phyloP scores from a whole-genome alignment of 1,139 yeast genomes.

The Casaregolazyma lundiana region DNA sequence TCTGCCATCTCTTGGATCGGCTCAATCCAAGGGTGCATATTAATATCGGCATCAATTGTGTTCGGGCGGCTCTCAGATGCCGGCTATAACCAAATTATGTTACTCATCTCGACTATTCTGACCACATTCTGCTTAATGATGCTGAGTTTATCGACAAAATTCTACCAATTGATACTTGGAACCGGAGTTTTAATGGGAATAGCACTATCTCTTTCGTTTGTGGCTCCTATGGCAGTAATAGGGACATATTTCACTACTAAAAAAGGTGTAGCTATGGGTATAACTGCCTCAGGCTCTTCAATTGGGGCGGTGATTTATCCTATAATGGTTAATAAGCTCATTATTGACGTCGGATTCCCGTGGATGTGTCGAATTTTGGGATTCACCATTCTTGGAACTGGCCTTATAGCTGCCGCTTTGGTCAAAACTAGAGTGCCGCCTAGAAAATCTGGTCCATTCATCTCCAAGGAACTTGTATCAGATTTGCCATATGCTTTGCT shows the following conservation, averaged over 20 bases:
- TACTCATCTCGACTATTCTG: slow-evolving; percentile 42
- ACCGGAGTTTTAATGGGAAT: slow-evolving; percentile 54
- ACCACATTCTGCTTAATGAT: slow-evolving; percentile 46
- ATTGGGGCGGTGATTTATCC: slow-evolving; percentile 37
- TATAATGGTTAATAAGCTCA: slow-evolving; percentile 26
- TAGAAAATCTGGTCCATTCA: slow-evolving; percentile 26
- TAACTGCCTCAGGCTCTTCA: slow-evolving; percentile 59
- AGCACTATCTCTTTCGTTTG: slow-evolving; percentile 38
- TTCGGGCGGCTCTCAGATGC: slow-evolving; percentile 36
- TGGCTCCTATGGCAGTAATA: slow-evolving; percentile 36
- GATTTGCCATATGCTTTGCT: slow-evolving; percentile 31
- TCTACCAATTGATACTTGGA: slow-evolving; percentile 53
- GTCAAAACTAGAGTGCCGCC: slow-evolving; percentile 31
- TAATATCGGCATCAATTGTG: slow-evolving; percentile 53
- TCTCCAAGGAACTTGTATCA: slow-evolving; percentile 29
- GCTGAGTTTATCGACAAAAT: slow-evolving; percentile 46
- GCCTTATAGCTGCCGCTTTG: slow-evolving; percentile 21
- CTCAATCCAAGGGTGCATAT: slow-evolving; percentile 26
- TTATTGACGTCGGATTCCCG: slow-evolving; percentile 31
- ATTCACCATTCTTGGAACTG: slow-evolving; percentile 24
- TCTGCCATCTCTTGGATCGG: slow-evolving; percentile 29
- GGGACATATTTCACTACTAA: slow-evolving; percentile 50
- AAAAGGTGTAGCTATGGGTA: slow-evolving; percentile 52
- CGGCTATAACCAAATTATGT: slow-evolving; percentile 23
- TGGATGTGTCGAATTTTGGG: slow-evolving; percentile 34